These are phyloP conservation scores for Rhododendron kiyosumense DNA, from an alignment of 148 eudicot species.

Conservation along the genomic window DNA sequence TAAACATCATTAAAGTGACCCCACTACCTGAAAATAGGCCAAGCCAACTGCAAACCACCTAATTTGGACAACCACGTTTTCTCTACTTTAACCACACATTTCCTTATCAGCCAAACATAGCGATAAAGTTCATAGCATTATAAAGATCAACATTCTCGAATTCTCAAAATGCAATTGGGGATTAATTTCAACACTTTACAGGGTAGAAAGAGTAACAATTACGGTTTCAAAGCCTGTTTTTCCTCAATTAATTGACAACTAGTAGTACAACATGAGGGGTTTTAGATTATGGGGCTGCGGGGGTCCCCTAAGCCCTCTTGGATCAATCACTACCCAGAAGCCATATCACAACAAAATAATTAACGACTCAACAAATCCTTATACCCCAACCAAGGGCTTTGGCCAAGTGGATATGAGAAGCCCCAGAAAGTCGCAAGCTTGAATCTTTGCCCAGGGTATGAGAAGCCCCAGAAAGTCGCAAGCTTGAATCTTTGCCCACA, in stretches of 20 bases:
- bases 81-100: not conserved
- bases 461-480: not conserved
- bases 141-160: not conserved
- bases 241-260: not conserved
- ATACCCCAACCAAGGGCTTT: not conserved
- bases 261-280: not conserved
- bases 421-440: not conserved
- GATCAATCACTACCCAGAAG: not conserved
- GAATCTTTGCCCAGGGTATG: not conserved
- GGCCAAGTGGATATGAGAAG: not conserved
- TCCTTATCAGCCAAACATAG: not conserved
- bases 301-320: not conserved
- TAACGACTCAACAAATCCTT: not conserved
- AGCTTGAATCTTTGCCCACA: not conserved
- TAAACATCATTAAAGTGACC: not conserved
- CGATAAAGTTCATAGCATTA: not conserved
- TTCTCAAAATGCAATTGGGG: not conserved
- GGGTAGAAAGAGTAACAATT: not conserved
- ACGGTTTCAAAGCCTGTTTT: not conserved
- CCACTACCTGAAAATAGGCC: not conserved
- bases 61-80: not conserved
- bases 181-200: not conserved
- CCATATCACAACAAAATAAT: not conserved
- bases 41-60: not conserved
- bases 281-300: not conserved